Evolutionary conservation across 345 rosid species (phyloP).

Genomic region (Orychophragmus violaceus): DNA sequence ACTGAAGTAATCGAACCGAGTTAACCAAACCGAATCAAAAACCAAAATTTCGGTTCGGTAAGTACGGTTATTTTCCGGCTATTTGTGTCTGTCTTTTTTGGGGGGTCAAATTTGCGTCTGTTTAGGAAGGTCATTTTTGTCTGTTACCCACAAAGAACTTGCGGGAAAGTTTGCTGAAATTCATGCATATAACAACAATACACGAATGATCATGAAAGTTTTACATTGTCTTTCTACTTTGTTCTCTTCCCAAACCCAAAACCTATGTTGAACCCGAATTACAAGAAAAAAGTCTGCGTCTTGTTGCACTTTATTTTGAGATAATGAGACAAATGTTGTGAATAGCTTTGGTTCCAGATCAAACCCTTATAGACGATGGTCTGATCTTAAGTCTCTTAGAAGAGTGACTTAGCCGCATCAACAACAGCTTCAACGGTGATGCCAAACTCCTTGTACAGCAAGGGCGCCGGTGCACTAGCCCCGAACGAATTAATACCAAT

Average conservation of each 20-base stretch:
- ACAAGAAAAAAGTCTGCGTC: slow-evolving; percentile 19
- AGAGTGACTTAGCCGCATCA: slow-evolving; percentile 62
- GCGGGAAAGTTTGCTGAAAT: neutral
- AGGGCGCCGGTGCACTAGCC: slow-evolving; percentile 78
- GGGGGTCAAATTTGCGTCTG: no score
- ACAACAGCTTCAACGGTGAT: slow-evolving; percentile 66
- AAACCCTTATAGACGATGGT: neutral
- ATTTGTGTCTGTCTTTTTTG: no score
- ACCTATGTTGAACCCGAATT: slow-evolving; percentile 22
- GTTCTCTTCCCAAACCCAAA: slow-evolving; percentile 25
- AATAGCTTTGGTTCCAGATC: slow-evolving; percentile 10
- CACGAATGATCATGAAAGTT: slow-evolving; percentile 6
- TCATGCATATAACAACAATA: neutral
- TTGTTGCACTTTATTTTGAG: slow-evolving; percentile 22
- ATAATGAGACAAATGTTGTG: slow-evolving; percentile 21
- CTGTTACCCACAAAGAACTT: neutral
- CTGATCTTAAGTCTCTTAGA: slow-evolving; percentile 25
- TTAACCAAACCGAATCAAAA: no score
- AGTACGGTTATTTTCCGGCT: no score
- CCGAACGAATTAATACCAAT: slow-evolving; percentile 74
- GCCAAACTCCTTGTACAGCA: slow-evolving; percentile 75
- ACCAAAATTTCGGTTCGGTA: no score
- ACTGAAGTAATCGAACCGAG: no score
- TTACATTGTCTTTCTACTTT: slow-evolving; percentile 16
- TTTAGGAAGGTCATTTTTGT: neutral